These are phyloP conservation scores for Elaeis oleifera DNA, from an alignment of 202 grass and related monocot genomes.

Conservation along the genomic window DNA sequence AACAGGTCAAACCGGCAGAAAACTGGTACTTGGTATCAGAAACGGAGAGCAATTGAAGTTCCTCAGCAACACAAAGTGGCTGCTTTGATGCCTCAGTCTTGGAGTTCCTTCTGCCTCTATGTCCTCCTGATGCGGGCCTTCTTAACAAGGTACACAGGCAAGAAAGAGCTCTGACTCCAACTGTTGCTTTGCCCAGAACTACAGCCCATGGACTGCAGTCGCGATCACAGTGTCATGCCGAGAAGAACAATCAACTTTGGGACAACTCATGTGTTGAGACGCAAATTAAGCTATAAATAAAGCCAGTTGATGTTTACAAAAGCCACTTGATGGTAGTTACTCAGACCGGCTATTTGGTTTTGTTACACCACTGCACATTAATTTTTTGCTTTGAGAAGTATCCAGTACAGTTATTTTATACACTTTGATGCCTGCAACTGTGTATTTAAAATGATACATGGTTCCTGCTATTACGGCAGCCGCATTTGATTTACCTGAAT, in stretches of 20 bases:
- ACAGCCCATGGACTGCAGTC: constrained; percentile 11
- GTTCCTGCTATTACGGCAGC: constrained; percentile 23
- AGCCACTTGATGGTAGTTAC: constrained; percentile 41
- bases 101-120: constrained; percentile 46
- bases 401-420: too few species aligned
- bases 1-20: constrained; percentile 28
- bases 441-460: constrained; percentile 8
- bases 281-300: constrained; percentile 38
- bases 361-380: too few species aligned
- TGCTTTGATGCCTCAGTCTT: constrained; percentile 33
- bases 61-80: constrained; percentile 4
- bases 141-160: background rate
- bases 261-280: constrained; percentile 76
- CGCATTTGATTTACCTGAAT: constrained; percentile 26
- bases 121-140: constrained; percentile 40
- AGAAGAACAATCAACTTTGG: constrained; percentile 49
- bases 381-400: too few species aligned
- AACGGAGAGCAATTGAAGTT: constrained; percentile 32
- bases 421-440: too few species aligned
- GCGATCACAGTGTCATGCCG: constrained; percentile 23
- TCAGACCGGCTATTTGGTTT: background rate
- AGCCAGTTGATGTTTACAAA: constrained; percentile 32
- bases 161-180: background rate
- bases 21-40: constrained; percentile 20
- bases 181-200: constrained; percentile 8